These are phyloP conservation scores for Cryptococcus maquisensis DNA, from an alignment of 1,284 basidiomycete genomes.

Conservation along the genomic window DNA sequence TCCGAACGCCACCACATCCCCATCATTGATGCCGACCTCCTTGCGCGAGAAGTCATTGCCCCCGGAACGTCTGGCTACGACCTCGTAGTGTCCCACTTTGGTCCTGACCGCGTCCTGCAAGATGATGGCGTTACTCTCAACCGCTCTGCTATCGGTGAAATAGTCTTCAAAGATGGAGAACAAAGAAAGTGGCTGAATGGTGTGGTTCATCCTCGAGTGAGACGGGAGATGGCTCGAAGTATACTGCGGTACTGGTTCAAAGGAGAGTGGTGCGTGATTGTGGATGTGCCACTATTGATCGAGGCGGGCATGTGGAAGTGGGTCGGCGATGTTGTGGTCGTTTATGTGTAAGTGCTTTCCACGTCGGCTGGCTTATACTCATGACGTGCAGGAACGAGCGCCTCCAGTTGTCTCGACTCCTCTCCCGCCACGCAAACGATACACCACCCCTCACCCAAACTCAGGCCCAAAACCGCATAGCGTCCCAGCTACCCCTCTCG, in stretches of 20 bases:
- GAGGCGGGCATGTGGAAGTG: constrained; percentile 83
- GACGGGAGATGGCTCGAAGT: constrained; percentile 66
- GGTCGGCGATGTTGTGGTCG: constrained; percentile 79
- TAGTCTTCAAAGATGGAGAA: constrained; percentile 74
- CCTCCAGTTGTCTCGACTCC: constrained; percentile 73
- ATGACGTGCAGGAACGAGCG: constrained; percentile 52
- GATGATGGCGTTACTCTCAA: constrained; percentile 66
- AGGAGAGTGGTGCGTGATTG: constrained; percentile 72
- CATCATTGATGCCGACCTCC: constrained; percentile 85
- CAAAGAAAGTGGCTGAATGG: constrained; percentile 72
- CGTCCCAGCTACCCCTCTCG: constrained; percentile 73
- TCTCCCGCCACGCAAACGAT: constrained; percentile 57
- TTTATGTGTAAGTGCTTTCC: constrained; percentile 57
- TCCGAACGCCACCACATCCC: constrained; percentile 59
- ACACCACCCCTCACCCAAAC: constrained; percentile 50
- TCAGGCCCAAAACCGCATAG: constrained; percentile 66
- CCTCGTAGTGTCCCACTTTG: constrained; percentile 68
- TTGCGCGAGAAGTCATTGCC: constrained; percentile 81
- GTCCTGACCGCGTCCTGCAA: constrained; percentile 59
- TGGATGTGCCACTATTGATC: constrained; percentile 91
- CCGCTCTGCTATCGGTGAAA: constrained; percentile 73
- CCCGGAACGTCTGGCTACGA: constrained; percentile 74
- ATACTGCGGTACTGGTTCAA: constrained; percentile 69
- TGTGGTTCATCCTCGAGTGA: constrained; percentile 87
- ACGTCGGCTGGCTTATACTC: not conserved